These are phyloP conservation scores for Trichosporon coremiiforme DNA, from an alignment of 1,284 basidiomycete species.

Conservation along the genomic window DNA sequence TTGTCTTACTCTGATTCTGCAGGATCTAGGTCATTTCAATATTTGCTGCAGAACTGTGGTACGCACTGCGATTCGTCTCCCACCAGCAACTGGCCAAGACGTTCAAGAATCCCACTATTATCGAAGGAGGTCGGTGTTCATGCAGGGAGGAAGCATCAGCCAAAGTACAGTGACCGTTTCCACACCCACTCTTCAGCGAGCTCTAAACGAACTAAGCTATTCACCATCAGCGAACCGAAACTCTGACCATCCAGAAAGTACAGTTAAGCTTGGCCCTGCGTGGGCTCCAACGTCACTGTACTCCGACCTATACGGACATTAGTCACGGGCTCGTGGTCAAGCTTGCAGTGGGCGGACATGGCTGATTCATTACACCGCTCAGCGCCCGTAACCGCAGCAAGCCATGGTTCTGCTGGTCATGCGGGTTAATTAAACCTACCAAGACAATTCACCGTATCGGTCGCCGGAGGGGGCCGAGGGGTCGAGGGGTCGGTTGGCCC, in stretches of 20 bases:
- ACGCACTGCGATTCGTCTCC: constrained; percentile 11
- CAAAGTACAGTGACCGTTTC: too few species aligned
- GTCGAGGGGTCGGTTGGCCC: background rate
- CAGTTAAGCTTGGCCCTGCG: background rate
- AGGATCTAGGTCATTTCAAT: background rate
- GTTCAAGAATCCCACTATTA: background rate
- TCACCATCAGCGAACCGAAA: constrained; percentile 12
- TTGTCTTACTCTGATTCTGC: constrained; percentile 6
- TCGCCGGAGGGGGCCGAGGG: background rate
- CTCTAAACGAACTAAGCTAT: constrained; percentile 15
- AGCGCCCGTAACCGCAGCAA: background rate
- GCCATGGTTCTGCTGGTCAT: background rate
- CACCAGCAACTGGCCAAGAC: background rate
- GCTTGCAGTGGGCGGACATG: background rate
- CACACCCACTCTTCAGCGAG: constrained; percentile 8
- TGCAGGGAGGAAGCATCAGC: too few species aligned
- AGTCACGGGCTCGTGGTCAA: background rate
- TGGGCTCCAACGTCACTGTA: background rate
- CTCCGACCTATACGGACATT: background rate
- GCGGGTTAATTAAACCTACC: background rate
- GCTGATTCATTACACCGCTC: background rate
- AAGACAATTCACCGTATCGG: background rate
- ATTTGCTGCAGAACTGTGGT: background rate
- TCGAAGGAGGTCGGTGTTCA: too few species aligned
- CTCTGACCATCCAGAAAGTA: background rate